Conservation (phyloP, 2,329 filamentous ascomycete species). For the Herpomyces periplanetae region DNA sequence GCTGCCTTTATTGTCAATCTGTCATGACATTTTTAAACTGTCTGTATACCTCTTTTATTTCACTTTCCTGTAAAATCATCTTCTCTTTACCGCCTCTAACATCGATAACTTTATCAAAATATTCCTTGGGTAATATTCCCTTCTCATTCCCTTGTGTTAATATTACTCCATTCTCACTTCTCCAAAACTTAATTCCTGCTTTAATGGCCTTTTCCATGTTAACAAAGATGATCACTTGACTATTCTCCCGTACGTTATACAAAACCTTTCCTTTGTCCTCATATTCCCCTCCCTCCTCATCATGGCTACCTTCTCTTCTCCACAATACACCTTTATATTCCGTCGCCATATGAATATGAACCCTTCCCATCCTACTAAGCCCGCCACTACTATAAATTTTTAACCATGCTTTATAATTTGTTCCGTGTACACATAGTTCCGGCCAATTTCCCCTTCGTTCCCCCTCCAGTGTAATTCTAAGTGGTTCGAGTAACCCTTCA, state of each 20-base stretch:
- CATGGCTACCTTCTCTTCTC: slow-evolving; percentile 4
- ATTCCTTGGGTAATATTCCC: no score
- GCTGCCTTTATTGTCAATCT: no score
- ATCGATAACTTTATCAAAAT: no score
- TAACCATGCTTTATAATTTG: slow-evolving; percentile 41
- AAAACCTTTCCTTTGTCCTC: slow-evolving; percentile 14
- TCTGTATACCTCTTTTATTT: no score
- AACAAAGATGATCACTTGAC: slow-evolving; percentile 33
- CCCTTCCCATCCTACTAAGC: slow-evolving; percentile 37
- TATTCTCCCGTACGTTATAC: slow-evolving; percentile 21
- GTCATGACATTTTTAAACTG: no score
- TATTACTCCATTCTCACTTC: slow-evolving; percentile 37
- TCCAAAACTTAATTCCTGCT: slow-evolving; percentile 26
- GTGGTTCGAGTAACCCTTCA: slow-evolving; percentile 24
- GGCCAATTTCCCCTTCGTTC: slow-evolving; percentile 17
- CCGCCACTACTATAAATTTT: slow-evolving; percentile 36
- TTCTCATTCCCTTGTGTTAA: no score
- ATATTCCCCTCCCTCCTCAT: background rate
- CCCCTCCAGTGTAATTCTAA: slow-evolving; percentile 15
- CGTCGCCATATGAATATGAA: slow-evolving; percentile 59
- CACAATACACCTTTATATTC: slow-evolving; percentile 17
- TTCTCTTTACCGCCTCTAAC: no score
- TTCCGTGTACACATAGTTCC: slow-evolving; percentile 37
- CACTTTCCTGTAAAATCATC: no score
- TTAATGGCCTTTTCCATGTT: slow-evolving; percentile 24